Percentiles rank a stretch among this genome's conserved stretches.
phyloP scores from a whole-genome alignment of 148 eudicot species.

The Heliosperma pusillum region DNA sequence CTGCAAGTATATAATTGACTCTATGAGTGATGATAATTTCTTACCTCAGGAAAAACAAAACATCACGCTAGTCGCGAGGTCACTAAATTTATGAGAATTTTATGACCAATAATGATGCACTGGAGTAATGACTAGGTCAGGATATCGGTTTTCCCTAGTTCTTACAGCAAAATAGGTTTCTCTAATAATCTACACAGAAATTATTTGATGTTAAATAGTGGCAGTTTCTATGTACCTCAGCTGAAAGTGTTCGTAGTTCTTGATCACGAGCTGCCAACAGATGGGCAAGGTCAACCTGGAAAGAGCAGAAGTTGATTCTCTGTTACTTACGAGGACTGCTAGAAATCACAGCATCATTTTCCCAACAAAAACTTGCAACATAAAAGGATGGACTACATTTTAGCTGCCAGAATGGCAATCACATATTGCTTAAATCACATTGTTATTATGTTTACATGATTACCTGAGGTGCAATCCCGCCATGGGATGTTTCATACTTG shows the following conservation, averaged over 20 bases:
- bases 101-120: no score
- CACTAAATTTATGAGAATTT: no score
- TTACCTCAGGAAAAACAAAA: no score
- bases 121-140: no score
- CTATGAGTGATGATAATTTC: no score
- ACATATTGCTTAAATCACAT: neutral
- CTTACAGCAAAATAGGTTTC: no score
- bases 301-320: constrained; percentile 12
- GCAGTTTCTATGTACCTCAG: constrained; percentile 65
- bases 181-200: neutral
- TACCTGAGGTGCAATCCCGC: constrained; percentile 92
- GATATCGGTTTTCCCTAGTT: no score
- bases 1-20: no score
- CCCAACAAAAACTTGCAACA: neutral
- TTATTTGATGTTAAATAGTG: neutral
- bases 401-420: neutral
- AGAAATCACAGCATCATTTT: neutral
- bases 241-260: constrained; percentile 93
- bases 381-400: neutral
- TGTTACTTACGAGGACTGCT: neutral
- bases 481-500: constrained; percentile 81
- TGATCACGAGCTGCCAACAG: constrained; percentile 96
- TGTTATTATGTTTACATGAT: neutral
- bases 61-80: no score
- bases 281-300: constrained; percentile 98